Base-by-base conservation (phyloP, 1,139 yeast species). In the Suzukiozyma palmioleophila region DNA sequence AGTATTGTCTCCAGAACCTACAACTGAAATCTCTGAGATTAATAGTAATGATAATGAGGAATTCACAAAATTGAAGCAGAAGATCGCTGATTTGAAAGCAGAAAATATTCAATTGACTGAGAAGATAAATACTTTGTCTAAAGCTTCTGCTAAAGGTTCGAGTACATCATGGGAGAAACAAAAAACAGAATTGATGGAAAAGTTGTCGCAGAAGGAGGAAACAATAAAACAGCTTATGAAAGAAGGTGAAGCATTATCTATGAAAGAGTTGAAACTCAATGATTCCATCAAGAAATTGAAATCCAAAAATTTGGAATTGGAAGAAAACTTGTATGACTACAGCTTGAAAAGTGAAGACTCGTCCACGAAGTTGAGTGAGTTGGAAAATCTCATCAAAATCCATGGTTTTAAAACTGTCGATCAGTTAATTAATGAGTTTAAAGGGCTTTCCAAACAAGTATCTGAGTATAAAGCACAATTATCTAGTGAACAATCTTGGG, bases 191-290 rank as follows among this genome's bases (percentile, higher is more conserved):
- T 49, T 40, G 40, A 34, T 25, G 36, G 56, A 51, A 37, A 69
- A 60, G 41, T 45, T 67, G 7, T 62, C 69, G 3, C 77, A 73
- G 32, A 76, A 76, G 47, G 89, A 84, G 35, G 69, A 67, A 29
- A 71, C 84, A 44, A 82, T 77, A 21, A 64, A 72, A 29, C 73
- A 69, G 45, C 66, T 90, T 28, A 59, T 84, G 53, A 79, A 76
- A 42, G 97, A 90, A 59, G 97, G 97, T 3, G 84, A 85, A 46
- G 77, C 75, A 24, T 64, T 90, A 31, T 83, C 96, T 0, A 75
- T 75, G 43, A 84, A 79, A 45, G 97, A 92, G 53, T 68, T 88
- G 28, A 78, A 77, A 49, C 71, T 82, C 40, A 81, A 77, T 52
- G 87, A 80, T 30, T 69, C 81, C 1, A 78, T 90, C 38, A 85